Conservation (phyloP, 139 green algal species). For the Coelastrella sp. region DNA sequence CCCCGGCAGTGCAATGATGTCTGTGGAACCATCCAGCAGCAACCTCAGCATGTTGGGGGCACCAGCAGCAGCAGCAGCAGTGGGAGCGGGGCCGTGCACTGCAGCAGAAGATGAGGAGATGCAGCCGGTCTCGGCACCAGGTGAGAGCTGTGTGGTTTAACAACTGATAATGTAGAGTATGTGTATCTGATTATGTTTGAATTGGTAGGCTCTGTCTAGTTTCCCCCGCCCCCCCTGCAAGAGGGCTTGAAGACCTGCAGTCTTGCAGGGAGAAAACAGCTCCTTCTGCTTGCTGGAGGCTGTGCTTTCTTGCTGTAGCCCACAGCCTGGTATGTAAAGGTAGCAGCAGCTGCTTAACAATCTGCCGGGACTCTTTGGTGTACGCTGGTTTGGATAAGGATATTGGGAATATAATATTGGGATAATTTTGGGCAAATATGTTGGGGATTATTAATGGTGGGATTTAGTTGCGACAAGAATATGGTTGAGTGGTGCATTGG, state of each 20-base stretch:
- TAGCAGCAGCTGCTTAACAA: no score
- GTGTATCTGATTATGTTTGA: neutral
- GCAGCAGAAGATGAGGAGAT: slow-evolving; percentile 10
- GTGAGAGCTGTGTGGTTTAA: neutral
- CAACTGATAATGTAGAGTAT: neutral
- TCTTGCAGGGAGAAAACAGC: neutral
- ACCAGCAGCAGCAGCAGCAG: neutral
- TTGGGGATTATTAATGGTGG: no score
- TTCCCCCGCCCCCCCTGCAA: neutral
- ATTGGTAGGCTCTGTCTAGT: no score
- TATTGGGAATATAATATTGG: no score
- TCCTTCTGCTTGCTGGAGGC: no score
- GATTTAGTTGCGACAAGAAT: no score
- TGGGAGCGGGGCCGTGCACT: neutral
- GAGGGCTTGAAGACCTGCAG: neutral
- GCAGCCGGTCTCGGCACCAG: neutral
- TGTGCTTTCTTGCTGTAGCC: no score
- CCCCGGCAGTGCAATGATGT: neutral
- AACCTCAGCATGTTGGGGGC: neutral
- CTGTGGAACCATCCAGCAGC: slow-evolving; percentile 29
- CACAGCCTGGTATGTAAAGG: no score
- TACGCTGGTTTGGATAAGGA: no score
- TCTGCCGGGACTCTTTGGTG: no score
- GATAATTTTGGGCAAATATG: no score
- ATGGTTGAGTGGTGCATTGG: no score